A percentile compares a stretch with the other conserved stretches of the same genome.
Evolutionary conservation across 345 rosid genomes (phyloP).

Genomic region (Heritiera fomes): DNA sequence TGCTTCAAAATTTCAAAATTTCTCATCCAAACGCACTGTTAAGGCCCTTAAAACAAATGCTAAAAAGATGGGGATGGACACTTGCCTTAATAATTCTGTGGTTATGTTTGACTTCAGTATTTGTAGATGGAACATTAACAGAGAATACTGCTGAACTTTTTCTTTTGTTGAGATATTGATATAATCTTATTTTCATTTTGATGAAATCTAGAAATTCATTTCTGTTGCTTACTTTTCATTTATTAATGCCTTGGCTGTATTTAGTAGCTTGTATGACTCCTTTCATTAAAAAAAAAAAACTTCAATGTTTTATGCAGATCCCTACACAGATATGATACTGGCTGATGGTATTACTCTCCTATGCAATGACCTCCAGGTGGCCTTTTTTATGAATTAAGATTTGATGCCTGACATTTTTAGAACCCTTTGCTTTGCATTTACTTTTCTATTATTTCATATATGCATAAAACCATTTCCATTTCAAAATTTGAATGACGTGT

Average conservation of each 20-base stretch:
- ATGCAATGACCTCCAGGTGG: conserved; percentile 79
- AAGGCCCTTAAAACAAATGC: neutral
- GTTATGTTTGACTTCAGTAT: neutral
- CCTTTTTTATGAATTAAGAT: neutral
- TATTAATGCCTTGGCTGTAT: neutral
- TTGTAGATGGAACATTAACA: neutral
- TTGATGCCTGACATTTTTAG: conserved; percentile 9
- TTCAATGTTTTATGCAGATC: conserved; percentile 48
- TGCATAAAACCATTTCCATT: neutral
- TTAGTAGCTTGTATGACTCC: neutral
- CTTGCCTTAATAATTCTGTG: neutral
- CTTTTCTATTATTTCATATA: conserved; percentile 21
- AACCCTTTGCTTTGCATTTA: conserved; percentile 6
- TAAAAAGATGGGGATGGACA: neutral
- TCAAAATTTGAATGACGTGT: neutral
- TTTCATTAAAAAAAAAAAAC: neutral
- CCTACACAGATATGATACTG: conserved; percentile 59
- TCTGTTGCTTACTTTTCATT: neutral
- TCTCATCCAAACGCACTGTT: too few relatives aligned
- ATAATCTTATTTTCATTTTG: neutral
- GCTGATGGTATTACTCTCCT: conserved; percentile 74
- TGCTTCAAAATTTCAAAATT: too few relatives aligned
- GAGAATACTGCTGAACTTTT: neutral
- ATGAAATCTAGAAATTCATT: neutral
- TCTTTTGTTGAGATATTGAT: neutral